Evolutionary conservation across 495 filamentous ascomycete species (phyloP).

Genomic region (Cryomyces antarcticus): DNA sequence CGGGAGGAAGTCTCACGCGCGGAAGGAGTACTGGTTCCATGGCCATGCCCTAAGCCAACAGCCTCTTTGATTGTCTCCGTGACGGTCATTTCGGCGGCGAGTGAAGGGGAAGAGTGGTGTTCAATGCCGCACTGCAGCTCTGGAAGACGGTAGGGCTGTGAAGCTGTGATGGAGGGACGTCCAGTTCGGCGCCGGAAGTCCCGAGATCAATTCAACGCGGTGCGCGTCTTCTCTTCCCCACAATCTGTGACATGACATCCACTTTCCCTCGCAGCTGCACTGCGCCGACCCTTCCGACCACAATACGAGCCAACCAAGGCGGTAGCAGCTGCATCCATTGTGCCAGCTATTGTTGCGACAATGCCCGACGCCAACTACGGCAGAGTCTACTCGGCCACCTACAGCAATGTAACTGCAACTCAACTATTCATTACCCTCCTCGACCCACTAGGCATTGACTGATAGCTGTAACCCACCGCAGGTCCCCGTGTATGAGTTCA

Average conservation of each 20-base stretch:
- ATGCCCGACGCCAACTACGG: constrained; percentile 2
- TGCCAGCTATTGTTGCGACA: too few species aligned
- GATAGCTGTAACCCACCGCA: constrained; percentile 12
- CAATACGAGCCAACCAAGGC: too few species aligned
- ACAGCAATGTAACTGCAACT: constrained; percentile 58
- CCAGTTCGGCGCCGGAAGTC: not conserved
- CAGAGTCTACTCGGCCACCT: constrained; percentile 71
- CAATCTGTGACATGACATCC: too few species aligned
- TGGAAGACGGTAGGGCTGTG: not conserved
- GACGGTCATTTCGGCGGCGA: constrained; percentile 14
- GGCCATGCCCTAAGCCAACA: constrained; percentile 15
- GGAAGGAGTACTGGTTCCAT: not conserved
- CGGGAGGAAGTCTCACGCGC: too few species aligned
- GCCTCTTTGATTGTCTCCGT: constrained; percentile 21
- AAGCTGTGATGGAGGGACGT: not conserved
- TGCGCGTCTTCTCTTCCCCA: too few species aligned
- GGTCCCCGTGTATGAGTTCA: constrained; percentile 83
- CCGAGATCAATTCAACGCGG: not conserved
- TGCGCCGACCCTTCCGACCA: too few species aligned
- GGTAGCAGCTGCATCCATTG: too few species aligned
- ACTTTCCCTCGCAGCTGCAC: too few species aligned
- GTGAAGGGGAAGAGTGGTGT: too few species aligned
- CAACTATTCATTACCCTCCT: not conserved
- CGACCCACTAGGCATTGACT: too few species aligned
- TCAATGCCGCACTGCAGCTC: too few species aligned